Percentiles rank a stretch among this genome's conserved stretches.
phyloP scores from a whole-genome alignment of 2,329 filamentous ascomycete species.

The Graphilbum sp. region DNA sequence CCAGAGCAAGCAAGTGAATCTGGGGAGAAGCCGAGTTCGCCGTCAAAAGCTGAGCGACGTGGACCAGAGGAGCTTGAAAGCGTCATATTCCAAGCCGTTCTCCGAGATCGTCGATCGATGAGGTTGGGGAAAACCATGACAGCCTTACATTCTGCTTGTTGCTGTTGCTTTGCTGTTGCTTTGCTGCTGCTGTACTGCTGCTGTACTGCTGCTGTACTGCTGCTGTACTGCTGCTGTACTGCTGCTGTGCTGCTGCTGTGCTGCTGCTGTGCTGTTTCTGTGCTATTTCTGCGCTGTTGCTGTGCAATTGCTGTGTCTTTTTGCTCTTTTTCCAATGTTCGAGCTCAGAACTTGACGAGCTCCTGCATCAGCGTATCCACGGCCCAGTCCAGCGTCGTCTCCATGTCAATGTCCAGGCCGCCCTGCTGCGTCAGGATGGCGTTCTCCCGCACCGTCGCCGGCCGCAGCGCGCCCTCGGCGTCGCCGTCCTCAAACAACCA shows the following conservation, averaged over 20 bases:
- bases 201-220: no score
- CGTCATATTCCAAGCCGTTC: constrained; percentile 85
- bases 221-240: no score
- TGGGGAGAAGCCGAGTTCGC: constrained; percentile 48
- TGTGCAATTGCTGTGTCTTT: not conserved
- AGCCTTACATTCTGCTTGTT: constrained; percentile 37
- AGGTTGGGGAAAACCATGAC: constrained; percentile 84
- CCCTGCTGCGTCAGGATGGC: constrained; percentile 32
- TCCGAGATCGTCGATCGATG: constrained; percentile 79
- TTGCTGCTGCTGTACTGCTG: no score
- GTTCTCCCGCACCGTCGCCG: constrained; percentile 20
- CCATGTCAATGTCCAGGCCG: constrained; percentile 40
- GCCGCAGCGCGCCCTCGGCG: constrained; percentile 41
- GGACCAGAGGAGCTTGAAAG: constrained; percentile 37
- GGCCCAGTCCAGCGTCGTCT: constrained; percentile 48
- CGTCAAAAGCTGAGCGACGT: constrained; percentile 50
- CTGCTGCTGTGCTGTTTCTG: no score
- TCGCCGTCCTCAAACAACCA: constrained; percentile 62
- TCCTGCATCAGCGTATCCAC: constrained; percentile 42
- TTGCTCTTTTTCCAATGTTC: not conserved
- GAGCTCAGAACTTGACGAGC: constrained; percentile 17
- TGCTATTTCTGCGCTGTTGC: no score
- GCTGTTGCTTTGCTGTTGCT: no score
- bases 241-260: no score
- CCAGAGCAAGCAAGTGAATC: constrained; percentile 52